Evolutionary conservation across 768 basidiomycete genomes (phyloP).

Genomic region (Russula virescens): DNA sequence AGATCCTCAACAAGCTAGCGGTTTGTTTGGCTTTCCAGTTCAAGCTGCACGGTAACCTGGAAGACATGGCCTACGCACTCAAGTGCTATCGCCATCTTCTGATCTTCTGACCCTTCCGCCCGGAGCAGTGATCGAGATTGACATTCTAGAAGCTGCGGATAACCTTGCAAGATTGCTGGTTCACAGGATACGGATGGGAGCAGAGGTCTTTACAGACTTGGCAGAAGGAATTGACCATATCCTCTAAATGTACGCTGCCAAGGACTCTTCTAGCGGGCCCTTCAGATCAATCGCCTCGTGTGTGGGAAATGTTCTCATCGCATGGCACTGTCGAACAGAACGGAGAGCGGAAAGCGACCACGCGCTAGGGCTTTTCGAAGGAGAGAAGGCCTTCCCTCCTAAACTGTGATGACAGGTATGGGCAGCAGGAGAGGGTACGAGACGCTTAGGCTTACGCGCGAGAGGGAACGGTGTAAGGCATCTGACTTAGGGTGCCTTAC

Average conservation of each 20-base stretch:
- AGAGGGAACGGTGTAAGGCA: too few species aligned
- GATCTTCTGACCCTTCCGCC: background rate
- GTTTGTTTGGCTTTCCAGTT: background rate
- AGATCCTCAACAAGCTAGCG: background rate
- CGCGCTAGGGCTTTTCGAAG: background rate
- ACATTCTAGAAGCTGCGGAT: background rate
- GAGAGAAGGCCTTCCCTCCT: background rate
- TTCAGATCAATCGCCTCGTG: background rate
- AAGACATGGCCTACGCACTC: background rate
- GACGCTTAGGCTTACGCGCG: too few species aligned
- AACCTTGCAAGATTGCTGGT: background rate
- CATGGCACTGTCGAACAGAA: too few species aligned
- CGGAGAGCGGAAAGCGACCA: background rate
- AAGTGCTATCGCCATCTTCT: conserved; percentile 1
- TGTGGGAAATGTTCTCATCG: background rate
- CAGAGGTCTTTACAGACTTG: background rate
- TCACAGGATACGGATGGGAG: background rate
- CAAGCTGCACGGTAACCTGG: background rate
- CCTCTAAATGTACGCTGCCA: background rate
- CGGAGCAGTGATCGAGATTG: background rate
- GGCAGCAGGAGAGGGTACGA: too few species aligned
- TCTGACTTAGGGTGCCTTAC: too few species aligned
- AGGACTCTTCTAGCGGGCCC: background rate
- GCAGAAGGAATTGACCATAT: background rate
- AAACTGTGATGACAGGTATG: too few species aligned